These are phyloP conservation scores for Agaricus subrufescens DNA, from an alignment of 768 basidiomycete species.

Conservation along the genomic window DNA sequence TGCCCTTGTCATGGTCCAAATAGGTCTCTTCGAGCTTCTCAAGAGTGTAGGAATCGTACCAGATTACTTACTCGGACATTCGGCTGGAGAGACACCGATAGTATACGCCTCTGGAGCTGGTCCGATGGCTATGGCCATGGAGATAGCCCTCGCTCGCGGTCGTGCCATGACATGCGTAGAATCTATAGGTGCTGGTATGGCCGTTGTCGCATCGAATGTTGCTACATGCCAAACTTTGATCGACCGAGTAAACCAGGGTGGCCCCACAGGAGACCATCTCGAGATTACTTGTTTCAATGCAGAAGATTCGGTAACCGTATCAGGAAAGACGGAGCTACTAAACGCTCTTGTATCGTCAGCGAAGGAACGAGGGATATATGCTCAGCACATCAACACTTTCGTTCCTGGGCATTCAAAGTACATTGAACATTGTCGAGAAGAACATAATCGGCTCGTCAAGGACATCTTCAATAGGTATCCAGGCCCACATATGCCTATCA, in stretches of 20 bases:
- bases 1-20: constrained; percentile 38
- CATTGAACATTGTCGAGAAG: constrained; percentile 29
- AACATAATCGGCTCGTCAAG: constrained; percentile 21
- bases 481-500: constrained; percentile 19
- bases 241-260: constrained; percentile 6
- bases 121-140: constrained; percentile 33
- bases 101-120: constrained; percentile 40
- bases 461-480: constrained; percentile 29
- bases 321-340: constrained; percentile 24
- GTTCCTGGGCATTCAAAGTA: constrained; percentile 34
- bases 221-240: constrained; percentile 23
- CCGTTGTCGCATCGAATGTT: constrained; percentile 31
- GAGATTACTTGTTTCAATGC: constrained; percentile 41
- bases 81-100: constrained; percentile 41
- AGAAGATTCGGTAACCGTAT: constrained; percentile 29
- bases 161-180: constrained; percentile 28
- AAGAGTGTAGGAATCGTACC: constrained; percentile 30
- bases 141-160: constrained; percentile 40
- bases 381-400: constrained; percentile 29
- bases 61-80: constrained; percentile 38
- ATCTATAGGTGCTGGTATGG: constrained; percentile 35
- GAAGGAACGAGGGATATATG: constrained; percentile 24
- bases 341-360: constrained; percentile 27
- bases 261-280: constrained; percentile 15
- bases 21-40: constrained; percentile 39